Evolutionary conservation across 2,329 filamentous ascomycete species (phyloP), one percentile per base, ranked within the genome.

Genomic region (Grosmannia clavigera): DNA sequence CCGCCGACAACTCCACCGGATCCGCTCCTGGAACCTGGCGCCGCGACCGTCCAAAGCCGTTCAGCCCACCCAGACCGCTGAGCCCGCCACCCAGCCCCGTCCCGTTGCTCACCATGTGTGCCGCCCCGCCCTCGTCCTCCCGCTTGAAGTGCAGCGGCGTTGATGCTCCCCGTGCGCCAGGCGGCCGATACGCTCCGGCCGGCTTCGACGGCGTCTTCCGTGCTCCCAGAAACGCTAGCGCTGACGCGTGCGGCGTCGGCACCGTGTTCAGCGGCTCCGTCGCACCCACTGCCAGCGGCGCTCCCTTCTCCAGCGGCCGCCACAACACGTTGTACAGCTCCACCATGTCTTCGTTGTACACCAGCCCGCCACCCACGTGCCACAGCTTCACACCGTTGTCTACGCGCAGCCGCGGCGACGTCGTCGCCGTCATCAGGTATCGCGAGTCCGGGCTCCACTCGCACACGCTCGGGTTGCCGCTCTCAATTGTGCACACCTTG

Each of bases 381-480:
- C 92, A 99, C 67, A 99, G 82, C 71, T 92, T 92, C 66, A 99
- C 82, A 62, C 92, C 94, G 68, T 99, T 99, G 76, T 99, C 94
- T 52, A 99, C 94, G 66, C 94, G 88, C 61, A 99, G 83, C 64
- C 94, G 87, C 5, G 94, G 94, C 66, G 91, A 96, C 16, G 92
- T 97, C 25, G 92, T 99, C n/a, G 94, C 94, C 51, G 94, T 97
- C 78, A 99, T 81, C 70, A 99, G 92, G 72, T 92, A 94, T 69
- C 87, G 89, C 68, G 92, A 95, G 72, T 99, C 94, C 6, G 94
- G 91, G 68, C 91, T 95, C 94, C 94, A 99, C 70, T 94, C 86
- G 77, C 94, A 99, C 64, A 96, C 87, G 70, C 91, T 96, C 58
- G 94, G 89, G 74, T 96, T 99, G 69, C 91, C 90, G 60, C 90